Percentiles rank a stretch among this genome's conserved stretches.
Conservation (phyloP, 768 basidiomycete species). For the Termitomyces heimii region DNA sequence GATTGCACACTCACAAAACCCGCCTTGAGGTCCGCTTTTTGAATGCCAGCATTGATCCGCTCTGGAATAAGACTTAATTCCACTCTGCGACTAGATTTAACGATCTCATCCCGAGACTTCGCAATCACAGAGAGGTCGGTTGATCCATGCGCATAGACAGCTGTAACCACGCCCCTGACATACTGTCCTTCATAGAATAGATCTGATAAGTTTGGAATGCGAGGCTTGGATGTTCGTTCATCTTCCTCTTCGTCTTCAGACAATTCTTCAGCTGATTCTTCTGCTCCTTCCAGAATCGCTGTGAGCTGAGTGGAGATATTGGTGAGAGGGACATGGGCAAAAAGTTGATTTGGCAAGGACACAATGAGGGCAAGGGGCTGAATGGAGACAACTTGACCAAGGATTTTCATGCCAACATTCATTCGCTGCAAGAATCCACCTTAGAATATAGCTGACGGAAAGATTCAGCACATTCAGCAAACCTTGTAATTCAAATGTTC, state of each 20-base stretch:
- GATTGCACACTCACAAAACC: constrained; percentile 62
- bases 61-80: constrained; percentile 84
- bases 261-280: constrained; percentile 41
- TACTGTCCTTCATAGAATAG: constrained; percentile 86
- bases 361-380: constrained; percentile 87
- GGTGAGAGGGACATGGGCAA: constrained; percentile 92
- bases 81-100: constrained; percentile 67
- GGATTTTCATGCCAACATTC: constrained; percentile 75
- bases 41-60: constrained; percentile 76
- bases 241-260: constrained; percentile 46
- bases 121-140: constrained; percentile 51
- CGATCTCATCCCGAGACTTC: constrained; percentile 61
- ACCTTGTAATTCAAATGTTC: constrained; percentile 96
- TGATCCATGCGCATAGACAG: constrained; percentile 61
- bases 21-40: constrained; percentile 65
- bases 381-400: constrained; percentile 83
- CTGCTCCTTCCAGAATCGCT: constrained; percentile 56
- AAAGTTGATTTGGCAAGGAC: constrained; percentile 93
- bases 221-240: constrained; percentile 25
- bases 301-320: constrained; percentile 83
- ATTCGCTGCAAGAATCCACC: constrained; percentile 49
- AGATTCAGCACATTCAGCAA: constrained; percentile 1
- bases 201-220: constrained; percentile 63
- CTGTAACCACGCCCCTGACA: constrained; percentile 70
- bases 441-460: not conserved